Evolutionary conservation across 108 stramenopile genomes (phyloP), one percentile per base, ranked within the genome.

Genomic region (Mayamaea pseudoterrestris): DNA sequence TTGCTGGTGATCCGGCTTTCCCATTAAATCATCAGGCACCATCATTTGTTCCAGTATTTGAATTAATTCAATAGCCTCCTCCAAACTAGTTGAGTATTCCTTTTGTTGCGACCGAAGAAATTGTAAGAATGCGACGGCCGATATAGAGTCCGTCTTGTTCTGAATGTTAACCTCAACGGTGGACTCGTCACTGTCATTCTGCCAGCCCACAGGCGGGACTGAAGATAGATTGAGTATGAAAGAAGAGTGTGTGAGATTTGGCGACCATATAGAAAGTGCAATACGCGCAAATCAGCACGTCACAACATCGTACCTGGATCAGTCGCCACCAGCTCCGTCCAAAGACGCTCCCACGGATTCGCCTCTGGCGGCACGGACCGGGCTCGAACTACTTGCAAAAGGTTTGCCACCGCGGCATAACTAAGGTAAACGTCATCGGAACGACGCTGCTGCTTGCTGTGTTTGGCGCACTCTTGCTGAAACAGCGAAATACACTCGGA

Each of bases 101-200:
- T 72, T 71, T 55, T 84, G 83, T 30, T 75, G 57, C n/a, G 39
- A 27, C 14, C 65, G 63, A 27, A 81, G 28, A 62, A 86, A 86
- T 9, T 65, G 50, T 8, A 86, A 52, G 43, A 79, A 74, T 0
- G 63, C 71, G n/a, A 65, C 61, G 8, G 77, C 66, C 22, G 76
- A 78, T 30, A 78, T 61, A 23, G 41, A 41, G 8, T 63, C 57
- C 27, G 53, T 47, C 27, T 44, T 29, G 8, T 26, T 27, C 18
- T 13, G 22, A 22, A 30, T 21, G 16, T 63, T 44, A 22, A 30
- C 34, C 30, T 58, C 48, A 13, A 30, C 4, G 6, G 36, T 16
- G 21, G 23, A 28, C 16, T 43, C 57, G 44, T 50, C 40, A 4
- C 29, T 48, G 5, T 40, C 48, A 42, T 41, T 44, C 4, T 52